Base-by-base conservation (phyloP, 164 flowering plant species). In the Dillenia turbinata region DNA sequence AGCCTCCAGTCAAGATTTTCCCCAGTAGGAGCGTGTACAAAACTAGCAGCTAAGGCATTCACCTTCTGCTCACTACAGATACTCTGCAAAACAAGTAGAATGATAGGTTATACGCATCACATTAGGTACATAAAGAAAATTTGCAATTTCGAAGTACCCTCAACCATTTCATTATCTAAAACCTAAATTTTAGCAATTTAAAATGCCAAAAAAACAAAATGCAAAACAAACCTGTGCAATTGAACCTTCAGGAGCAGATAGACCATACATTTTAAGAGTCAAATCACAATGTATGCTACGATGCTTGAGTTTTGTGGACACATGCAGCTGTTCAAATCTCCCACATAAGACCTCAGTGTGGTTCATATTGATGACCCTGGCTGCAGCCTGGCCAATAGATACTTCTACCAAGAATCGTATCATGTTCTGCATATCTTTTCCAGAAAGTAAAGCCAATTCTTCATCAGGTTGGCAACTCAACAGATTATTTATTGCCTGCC, bases 191-290 rank as follows among this genome's bases (percentile, higher is more conserved):
- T 19, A 19, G 22, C 22, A 19, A 19, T 19, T 19, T 19, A 19
- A 19, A 19, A 19, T 19, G 22, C 22, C 22, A 19, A 19, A 19
- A 19, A 59, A 52, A n/a, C 55, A 19, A 2, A 52, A 52, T 13
- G 9, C 10, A 52, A 66, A 66, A 65, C 86, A 57, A 78, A 94
- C 99, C 99, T 95, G 84, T 10, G 85, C 92, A 75, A 95, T 85
- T 56, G 97, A 84, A 46, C 99, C 99, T 85, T 92, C 99, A 55
- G 99, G 99, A 48, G 97, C 75, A 69, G 93, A 89, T 62, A 95
- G 71, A 9, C 99, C 99, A 81, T 88, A 95, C 43, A 78, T 89
- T 77, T 65, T 90, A 78, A 95, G 64, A 24, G 79, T 77, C 58
- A 95, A 77, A 65, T 92, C 96, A 80, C 90, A 89, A 6, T 78